phyloP scores from a whole-genome alignment of 768 basidiomycete genomes.

The Auricularia cornea region DNA sequence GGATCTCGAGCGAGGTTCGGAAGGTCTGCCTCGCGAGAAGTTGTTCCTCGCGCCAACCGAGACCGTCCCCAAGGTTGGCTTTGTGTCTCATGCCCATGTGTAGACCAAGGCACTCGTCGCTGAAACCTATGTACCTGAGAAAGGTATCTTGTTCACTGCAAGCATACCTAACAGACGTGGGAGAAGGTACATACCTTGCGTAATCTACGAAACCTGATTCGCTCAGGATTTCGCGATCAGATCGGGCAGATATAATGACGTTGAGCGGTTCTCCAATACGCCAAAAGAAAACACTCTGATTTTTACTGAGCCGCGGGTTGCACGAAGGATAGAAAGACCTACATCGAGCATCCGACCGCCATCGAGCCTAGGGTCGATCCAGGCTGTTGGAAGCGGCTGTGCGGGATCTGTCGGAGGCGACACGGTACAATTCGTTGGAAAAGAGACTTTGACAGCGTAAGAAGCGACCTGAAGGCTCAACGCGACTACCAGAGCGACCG shows the following conservation, averaged over 20 bases:
- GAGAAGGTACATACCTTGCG: slow-evolving; percentile 41
- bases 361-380: slow-evolving; percentile 59
- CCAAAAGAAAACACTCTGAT: background rate
- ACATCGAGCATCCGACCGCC: slow-evolving; percentile 77
- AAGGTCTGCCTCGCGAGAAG: slow-evolving; percentile 73
- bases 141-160: background rate
- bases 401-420: too few relatives aligned
- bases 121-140: slow-evolving; percentile 68
- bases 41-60: slow-evolving; percentile 57
- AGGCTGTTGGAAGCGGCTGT: slow-evolving; percentile 10
- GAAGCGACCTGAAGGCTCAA: too few relatives aligned
- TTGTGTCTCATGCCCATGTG: slow-evolving; percentile 68
- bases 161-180: background rate
- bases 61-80: slow-evolving; percentile 82
- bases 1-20: slow-evolving; percentile 32
- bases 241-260: slow-evolving; percentile 68
- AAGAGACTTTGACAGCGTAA: too few relatives aligned
- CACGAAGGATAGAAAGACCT: slow-evolving; percentile 21
- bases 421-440: too few relatives aligned
- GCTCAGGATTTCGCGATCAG: slow-evolving; percentile 73
- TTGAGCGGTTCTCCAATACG: slow-evolving; percentile 70
- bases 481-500: too few relatives aligned
- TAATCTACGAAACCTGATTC: slow-evolving; percentile 63
- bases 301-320: too few relatives aligned
- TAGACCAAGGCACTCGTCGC: slow-evolving; percentile 73